Conservation (phyloP, 495 filamentous ascomycete genomes). For the Neurospora sp. region DNA sequence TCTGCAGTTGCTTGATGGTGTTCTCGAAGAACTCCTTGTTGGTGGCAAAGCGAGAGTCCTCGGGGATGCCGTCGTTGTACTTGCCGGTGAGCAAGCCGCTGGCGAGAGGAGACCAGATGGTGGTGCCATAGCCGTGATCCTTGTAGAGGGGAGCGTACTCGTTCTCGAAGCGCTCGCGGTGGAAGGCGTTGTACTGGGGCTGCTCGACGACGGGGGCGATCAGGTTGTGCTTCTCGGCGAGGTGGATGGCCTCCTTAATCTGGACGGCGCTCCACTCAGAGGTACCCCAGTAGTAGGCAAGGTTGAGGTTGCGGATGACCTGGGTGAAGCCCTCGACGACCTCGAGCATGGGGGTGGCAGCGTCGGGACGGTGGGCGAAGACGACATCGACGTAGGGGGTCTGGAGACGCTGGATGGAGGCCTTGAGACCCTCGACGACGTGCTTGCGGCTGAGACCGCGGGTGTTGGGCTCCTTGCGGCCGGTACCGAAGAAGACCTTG, state of each 20-base stretch:
- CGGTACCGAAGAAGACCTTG: conserved; percentile 48
- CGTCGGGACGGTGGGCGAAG: conserved; percentile 78
- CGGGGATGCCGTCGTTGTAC: conserved; percentile 60
- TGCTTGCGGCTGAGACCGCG: conserved; percentile 75
- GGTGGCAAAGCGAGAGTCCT: conserved; percentile 44
- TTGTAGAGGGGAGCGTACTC: conserved; percentile 59
- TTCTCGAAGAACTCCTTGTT: conserved; percentile 31
- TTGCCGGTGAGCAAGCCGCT: conserved; percentile 67
- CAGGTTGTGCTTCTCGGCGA: conserved; percentile 65
- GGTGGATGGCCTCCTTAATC: conserved; percentile 64
- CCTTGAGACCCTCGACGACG: conserved; percentile 40
- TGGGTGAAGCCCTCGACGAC: conserved; percentile 78
- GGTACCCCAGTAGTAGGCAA: conserved; percentile 83
- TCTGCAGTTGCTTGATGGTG: conserved; percentile 28
- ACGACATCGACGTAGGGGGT: conserved; percentile 72
- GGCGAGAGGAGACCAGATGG: conserved; percentile 61
- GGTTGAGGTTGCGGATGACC: conserved; percentile 62
- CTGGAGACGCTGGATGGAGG: conserved; percentile 56
- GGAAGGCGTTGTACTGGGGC: conserved; percentile 73
- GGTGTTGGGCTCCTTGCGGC: conserved; percentile 47
- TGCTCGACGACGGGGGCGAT: conserved; percentile 79
- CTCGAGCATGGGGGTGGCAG: conserved; percentile 78
- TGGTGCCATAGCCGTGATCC: conserved; percentile 57
- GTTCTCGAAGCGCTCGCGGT: conserved; percentile 62
- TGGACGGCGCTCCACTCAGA: conserved; percentile 78